Percentiles rank a stretch among this genome's conserved stretches.
These are phyloP conservation scores for Clarireedia sp. DNA, from an alignment of 2,329 filamentous ascomycete genomes.

Conservation along the genomic window DNA sequence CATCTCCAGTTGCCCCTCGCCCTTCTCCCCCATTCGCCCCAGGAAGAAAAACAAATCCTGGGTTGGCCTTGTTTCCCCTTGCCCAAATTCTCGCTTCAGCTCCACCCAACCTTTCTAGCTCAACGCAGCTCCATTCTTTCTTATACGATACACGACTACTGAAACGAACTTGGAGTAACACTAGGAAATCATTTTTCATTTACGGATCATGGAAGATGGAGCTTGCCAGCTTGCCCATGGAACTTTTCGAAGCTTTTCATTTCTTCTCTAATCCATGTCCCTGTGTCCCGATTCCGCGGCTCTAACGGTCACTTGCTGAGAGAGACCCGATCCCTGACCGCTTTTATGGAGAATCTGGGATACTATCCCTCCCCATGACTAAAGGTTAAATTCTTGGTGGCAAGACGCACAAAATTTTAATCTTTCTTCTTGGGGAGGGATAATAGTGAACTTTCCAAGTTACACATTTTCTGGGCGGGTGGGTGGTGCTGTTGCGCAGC, in stretches of 20 bases:
- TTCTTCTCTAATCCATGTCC: slow-evolving; percentile 10
- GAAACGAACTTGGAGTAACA: background rate
- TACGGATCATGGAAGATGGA: background rate
- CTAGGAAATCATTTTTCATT: slow-evolving; percentile 6
- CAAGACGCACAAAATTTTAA: no score
- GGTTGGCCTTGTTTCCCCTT: background rate
- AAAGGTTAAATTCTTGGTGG: no score
- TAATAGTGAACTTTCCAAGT: background rate
- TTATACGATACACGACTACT: background rate
- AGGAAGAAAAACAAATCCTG: no score
- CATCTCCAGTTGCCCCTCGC: no score
- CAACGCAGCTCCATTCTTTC: background rate
- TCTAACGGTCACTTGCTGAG: background rate
- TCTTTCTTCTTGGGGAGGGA: no score
- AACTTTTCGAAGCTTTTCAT: slow-evolving; percentile 10
- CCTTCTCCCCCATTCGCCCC: no score
- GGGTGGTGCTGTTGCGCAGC: background rate
- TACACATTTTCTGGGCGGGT: background rate
- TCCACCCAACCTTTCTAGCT: background rate
- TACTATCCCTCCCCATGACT: no score
- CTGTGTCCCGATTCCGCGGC: slow-evolving; percentile 5
- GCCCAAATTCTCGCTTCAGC: background rate
- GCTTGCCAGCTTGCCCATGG: background rate
- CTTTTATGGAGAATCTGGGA: background rate
- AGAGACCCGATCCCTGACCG: slow-evolving; percentile 6